Conservation (phyloP, 1,284 basidiomycete genomes). For the Schizopora paradoxa region DNA sequence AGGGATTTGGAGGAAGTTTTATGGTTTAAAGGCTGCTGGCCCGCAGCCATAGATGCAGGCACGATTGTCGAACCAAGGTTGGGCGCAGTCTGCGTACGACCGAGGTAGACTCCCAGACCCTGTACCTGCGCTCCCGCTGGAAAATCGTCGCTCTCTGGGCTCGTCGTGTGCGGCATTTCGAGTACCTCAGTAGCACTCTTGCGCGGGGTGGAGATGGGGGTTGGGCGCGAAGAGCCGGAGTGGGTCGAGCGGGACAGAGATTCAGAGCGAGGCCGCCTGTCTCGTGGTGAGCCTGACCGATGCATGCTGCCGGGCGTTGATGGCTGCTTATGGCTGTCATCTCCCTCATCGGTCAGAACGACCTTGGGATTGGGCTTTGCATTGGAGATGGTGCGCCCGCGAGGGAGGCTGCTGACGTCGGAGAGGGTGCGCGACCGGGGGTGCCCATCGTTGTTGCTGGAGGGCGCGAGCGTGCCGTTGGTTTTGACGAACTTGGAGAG, state of each 20-base stretch:
- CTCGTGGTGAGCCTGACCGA: constrained; percentile 13
- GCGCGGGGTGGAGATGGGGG: constrained; percentile 4
- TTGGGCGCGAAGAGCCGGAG: constrained; percentile 3
- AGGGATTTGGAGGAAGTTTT: constrained; percentile 19
- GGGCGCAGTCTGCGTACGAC: constrained; percentile 1
- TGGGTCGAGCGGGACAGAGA: constrained; percentile 5
- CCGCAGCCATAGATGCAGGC: too few species aligned
- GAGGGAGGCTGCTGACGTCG: constrained; percentile 19
- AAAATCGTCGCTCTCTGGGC: constrained; percentile 5
- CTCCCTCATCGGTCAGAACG: constrained; percentile 18
- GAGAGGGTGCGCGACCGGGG: constrained; percentile 15
- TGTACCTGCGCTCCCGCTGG: background rate
- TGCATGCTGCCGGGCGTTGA: constrained; percentile 19
- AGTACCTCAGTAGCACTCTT: constrained; percentile 1
- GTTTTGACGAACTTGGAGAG: constrained; percentile 33
- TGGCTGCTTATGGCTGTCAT: constrained; percentile 12
- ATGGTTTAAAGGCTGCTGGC: constrained; percentile 4
- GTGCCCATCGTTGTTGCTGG: constrained; percentile 11
- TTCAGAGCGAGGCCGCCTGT: constrained; percentile 8
- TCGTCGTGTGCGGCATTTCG: constrained; percentile 9
- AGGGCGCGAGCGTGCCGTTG: constrained; percentile 4
- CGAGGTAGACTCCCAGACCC: constrained; percentile 13
- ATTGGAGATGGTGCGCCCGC: constrained; percentile 15
- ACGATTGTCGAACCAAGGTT: background rate
- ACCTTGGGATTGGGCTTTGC: constrained; percentile 12